Evolutionary conservation across 2,329 filamentous ascomycete genomes (phyloP).

Genomic region (Cercospora beticola): DNA sequence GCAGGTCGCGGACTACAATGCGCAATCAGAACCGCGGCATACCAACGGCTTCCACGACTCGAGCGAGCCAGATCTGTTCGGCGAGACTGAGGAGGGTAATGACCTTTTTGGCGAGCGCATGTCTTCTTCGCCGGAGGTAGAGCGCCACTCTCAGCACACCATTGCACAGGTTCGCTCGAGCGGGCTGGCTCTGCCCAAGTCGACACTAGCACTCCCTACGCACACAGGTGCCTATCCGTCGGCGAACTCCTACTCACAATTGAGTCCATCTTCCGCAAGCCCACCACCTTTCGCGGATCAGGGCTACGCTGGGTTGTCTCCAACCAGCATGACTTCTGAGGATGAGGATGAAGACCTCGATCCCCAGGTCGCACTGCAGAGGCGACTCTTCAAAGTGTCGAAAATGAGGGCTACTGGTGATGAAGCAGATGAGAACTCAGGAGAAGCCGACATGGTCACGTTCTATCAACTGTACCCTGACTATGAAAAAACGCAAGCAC

Average conservation of each 20-base stretch:
- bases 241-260: constrained; percentile 13
- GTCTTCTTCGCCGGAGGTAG: constrained; percentile 35
- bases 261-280: constrained; percentile 27
- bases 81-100: constrained; percentile 53
- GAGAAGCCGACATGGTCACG: constrained; percentile 69
- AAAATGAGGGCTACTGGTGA: constrained; percentile 28
- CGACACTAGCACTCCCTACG: constrained; percentile 32
- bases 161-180: constrained; percentile 26
- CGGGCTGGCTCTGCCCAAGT: constrained; percentile 37
- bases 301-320: constrained; percentile 27
- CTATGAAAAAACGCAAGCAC: constrained; percentile 71
- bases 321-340: constrained; percentile 24
- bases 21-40: constrained; percentile 14
- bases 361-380: constrained; percentile 28
- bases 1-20: constrained; percentile 17
- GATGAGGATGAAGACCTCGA: constrained; percentile 33
- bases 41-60: constrained; percentile 29
- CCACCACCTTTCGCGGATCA: constrained; percentile 29
- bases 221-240: constrained; percentile 16
- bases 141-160: constrained; percentile 27
- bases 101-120: constrained; percentile 41
- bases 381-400: constrained; percentile 35
- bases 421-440: constrained; percentile 24
- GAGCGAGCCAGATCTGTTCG: constrained; percentile 62
- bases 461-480: constrained; percentile 78